Conservation (phyloP, 257 asterid species). For the Henckelia pumila region DNA sequence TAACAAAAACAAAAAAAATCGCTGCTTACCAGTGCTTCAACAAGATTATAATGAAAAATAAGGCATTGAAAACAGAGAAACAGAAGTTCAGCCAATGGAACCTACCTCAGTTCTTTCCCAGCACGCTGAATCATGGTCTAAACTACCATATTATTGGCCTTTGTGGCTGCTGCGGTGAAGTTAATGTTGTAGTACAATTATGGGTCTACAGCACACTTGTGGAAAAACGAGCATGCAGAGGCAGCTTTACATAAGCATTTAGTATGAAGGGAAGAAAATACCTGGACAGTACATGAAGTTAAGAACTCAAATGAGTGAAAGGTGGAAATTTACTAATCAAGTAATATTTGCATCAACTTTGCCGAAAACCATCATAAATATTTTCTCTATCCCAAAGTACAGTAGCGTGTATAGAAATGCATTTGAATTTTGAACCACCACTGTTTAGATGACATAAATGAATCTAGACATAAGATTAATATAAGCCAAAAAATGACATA, state of each 20-base stretch:
- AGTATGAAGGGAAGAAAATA: conserved; percentile 72
- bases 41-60: not conserved
- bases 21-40: not conserved
- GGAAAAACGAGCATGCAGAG: conserved; percentile 72
- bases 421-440: not conserved
- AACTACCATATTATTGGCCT: conserved; percentile 64
- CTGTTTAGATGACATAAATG: not conserved
- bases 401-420: not conserved
- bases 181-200: conserved; percentile 69
- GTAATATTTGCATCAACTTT: not conserved
- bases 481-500: not conserved
- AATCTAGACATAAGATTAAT: not conserved
- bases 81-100: conserved; percentile 17
- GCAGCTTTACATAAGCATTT: conserved; percentile 72
- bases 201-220: conserved; percentile 79
- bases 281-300: conserved; percentile 39
- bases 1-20: conserved; percentile 2
- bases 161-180: conserved; percentile 54
- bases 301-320: conserved; percentile 17
- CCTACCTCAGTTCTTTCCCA: conserved; percentile 65
- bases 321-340: not conserved
- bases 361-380: conserved; percentile 1
- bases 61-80: not conserved
- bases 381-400: not conserved
- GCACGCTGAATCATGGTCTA: conserved; percentile 81